Percentiles rank a stretch among this genome's conserved stretches.
Evolutionary conservation across 139 green algal genomes (phyloP).

Genomic region (Eudorina sp.): DNA sequence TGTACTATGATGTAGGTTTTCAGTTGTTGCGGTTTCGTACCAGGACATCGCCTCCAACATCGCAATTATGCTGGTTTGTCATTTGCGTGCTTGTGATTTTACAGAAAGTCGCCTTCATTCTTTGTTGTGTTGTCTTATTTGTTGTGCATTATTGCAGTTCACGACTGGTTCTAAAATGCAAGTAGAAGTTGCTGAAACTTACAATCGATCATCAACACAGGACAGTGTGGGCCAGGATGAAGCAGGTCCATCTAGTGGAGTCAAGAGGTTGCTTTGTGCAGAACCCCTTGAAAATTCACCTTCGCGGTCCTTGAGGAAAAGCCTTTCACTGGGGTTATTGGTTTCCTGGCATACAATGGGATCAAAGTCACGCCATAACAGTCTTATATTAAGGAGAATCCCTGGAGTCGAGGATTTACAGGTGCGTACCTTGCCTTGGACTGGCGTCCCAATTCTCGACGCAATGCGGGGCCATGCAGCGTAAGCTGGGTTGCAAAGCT

Average conservation of each 20-base stretch:
- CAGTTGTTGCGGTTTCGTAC: too few species aligned
- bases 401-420: neutral
- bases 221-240: neutral
- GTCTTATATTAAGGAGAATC: neutral
- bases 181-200: neutral
- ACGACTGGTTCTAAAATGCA: neutral
- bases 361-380: neutral
- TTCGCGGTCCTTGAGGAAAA: neutral
- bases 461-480: too few species aligned
- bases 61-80: too few species aligned
- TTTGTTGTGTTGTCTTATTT: neutral
- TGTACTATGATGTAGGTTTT: too few species aligned
- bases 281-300: neutral
- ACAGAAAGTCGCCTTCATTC: neutral
- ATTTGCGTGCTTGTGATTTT: neutral
- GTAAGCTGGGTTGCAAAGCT: too few species aligned
- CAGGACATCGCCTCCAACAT: too few species aligned
- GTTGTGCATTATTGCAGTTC: neutral
- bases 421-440: too few species aligned
- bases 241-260: neutral
- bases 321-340: neutral
- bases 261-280: conserved; percentile 13
- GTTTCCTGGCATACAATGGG: neutral
- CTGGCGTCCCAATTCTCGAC: too few species aligned
- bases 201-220: neutral